Conservation (phyloP, 2,329 filamentous ascomycete genomes). For the Tympanopsis confertula region DNA sequence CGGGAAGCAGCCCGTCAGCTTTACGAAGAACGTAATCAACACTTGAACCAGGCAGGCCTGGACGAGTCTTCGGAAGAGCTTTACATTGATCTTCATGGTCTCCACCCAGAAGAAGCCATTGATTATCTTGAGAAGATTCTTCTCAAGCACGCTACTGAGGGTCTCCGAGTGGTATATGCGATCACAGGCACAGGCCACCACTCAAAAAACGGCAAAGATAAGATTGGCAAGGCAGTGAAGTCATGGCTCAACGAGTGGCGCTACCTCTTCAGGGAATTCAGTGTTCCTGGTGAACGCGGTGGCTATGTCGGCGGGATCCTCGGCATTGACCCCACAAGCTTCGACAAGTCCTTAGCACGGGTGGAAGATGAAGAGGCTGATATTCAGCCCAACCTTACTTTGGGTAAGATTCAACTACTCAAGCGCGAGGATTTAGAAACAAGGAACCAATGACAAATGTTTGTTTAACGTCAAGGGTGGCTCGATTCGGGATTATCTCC, state of each 20-base stretch:
- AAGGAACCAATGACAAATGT: too few species aligned
- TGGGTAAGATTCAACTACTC: neutral
- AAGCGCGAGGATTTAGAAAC: neutral
- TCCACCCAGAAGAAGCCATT: conserved; percentile 59
- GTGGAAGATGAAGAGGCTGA: conserved; percentile 1
- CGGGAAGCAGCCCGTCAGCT: conserved; percentile 55
- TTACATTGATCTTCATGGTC: conserved; percentile 54
- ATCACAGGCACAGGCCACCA: conserved; percentile 62
- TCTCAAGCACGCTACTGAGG: conserved; percentile 15
- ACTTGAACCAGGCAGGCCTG: conserved; percentile 15
- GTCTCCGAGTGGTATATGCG: conserved; percentile 29
- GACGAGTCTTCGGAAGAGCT: conserved; percentile 27
- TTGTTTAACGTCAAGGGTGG: too few species aligned
- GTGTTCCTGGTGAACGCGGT: conserved; percentile 47
- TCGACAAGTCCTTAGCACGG: conserved; percentile 9
- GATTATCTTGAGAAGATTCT: conserved; percentile 54
- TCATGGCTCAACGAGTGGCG: conserved; percentile 56
- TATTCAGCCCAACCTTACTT: neutral
- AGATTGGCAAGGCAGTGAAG: conserved; percentile 56
- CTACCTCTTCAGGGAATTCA: conserved; percentile 58
- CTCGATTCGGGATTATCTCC: too few species aligned
- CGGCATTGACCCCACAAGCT: conserved; percentile 12
- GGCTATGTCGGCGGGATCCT: conserved; percentile 7
- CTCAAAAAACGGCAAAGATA: conserved; percentile 62
- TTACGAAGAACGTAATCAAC: conserved; percentile 58